Conservation (phyloP, 2,329 filamentous ascomycete species). For the Aureobasidium pullulans region DNA sequence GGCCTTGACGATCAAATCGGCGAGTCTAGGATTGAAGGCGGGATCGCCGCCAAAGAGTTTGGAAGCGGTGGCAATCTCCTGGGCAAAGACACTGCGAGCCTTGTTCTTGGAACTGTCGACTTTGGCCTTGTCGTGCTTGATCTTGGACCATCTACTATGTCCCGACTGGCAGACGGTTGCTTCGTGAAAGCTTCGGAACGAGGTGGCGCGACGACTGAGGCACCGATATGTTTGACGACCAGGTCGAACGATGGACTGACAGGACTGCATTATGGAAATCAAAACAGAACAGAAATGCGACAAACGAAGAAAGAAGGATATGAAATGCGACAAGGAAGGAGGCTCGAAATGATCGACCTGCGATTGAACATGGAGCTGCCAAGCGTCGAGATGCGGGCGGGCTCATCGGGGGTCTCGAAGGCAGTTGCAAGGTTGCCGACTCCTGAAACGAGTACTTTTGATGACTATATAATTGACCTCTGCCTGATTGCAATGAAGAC, state of each 20-base stretch:
- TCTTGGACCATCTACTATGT: constrained; percentile 93
- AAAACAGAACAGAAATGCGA: not conserved
- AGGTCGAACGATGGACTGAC: not conserved
- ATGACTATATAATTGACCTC: not conserved
- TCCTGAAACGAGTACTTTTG: constrained; percentile 8
- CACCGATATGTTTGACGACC: not conserved
- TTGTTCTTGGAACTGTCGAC: constrained; percentile 73
- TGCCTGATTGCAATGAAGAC: not conserved
- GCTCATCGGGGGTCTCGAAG: not conserved
- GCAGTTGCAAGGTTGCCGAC: not conserved
- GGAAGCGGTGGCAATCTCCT: constrained; percentile 66
- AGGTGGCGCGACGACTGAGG: constrained; percentile 9
- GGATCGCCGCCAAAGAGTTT: constrained; percentile 73
- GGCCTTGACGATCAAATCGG: constrained; percentile 62
- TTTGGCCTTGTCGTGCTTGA: constrained; percentile 87
- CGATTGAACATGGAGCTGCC: not conserved
- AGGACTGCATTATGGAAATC: not conserved
- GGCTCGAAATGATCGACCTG: not conserved
- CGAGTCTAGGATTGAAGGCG: constrained; percentile 67
- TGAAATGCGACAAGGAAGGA: not conserved
- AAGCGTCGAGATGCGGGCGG: not conserved
- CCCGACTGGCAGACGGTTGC: constrained; percentile 44
- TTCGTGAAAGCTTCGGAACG: constrained; percentile 14
- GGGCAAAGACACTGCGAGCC: constrained; percentile 59
- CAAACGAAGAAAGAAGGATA: not conserved